Evolutionary conservation across 371 early-diverging fungal genomes (phyloP).

Genomic region (Mortierella sp.): DNA sequence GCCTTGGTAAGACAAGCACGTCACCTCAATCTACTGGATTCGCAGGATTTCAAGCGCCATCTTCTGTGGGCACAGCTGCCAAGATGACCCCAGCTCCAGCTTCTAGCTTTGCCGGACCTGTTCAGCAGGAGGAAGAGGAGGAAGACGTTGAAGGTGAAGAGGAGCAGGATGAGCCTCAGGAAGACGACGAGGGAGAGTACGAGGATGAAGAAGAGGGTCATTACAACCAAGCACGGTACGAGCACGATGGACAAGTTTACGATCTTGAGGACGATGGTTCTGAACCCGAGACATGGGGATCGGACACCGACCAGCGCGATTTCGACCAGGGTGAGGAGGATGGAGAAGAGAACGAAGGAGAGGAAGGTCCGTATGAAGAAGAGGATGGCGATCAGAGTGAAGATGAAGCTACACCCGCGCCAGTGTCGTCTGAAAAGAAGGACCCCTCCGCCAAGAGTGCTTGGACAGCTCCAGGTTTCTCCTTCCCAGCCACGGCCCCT

Average conservation of each 20-base stretch:
- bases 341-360: conserved; percentile 25
- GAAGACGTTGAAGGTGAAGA: conserved; percentile 1
- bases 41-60: conserved; percentile 28
- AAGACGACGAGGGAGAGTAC: conserved; percentile 22
- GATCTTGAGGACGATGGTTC: conserved; percentile 38
- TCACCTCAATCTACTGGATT: conserved; percentile 16
- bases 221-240: conserved; percentile 17
- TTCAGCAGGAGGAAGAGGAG: conserved; percentile 10
- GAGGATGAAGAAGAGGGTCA: conserved; percentile 17
- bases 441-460: conserved; percentile 18
- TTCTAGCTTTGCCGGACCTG: conserved; percentile 7
- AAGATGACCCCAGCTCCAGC: background rate
- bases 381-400: conserved; percentile 21
- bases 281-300: conserved; percentile 46
- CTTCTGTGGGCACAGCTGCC: background rate
- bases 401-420: conserved; percentile 1
- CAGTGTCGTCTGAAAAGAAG: conserved; percentile 9
- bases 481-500: conserved; percentile 33
- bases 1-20: background rate
- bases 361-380: conserved; percentile 8
- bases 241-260: conserved; percentile 46
- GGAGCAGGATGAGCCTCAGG: conserved; percentile 2
- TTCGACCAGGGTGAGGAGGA: conserved; percentile 31
- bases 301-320: conserved; percentile 50
- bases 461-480: conserved; percentile 42